Conservation (phyloP, 164 flowering plant species). For the Nymphaea colorata region DNA sequence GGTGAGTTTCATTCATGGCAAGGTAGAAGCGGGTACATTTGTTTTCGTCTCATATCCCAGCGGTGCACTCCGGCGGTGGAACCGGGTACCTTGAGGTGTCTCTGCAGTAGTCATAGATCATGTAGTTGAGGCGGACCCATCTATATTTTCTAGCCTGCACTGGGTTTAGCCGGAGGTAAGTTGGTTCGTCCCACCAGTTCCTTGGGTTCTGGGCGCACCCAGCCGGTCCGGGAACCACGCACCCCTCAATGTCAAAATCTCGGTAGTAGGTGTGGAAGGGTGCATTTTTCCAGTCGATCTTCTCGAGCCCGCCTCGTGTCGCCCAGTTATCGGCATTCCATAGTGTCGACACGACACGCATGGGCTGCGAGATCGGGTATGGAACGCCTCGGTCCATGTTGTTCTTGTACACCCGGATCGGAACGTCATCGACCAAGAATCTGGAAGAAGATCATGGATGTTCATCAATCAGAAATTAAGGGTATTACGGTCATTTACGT, state of each 20-base stretch:
- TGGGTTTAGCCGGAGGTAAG: slow-evolving; percentile 7
- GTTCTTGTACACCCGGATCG: slow-evolving; percentile 16
- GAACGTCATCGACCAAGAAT: slow-evolving; percentile 13
- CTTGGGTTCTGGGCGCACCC: slow-evolving; percentile 1
- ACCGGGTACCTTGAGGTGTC: slow-evolving; percentile 10
- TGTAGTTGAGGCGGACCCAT: slow-evolving; percentile 16
- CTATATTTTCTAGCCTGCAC: slow-evolving; percentile 8
- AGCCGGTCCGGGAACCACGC: slow-evolving; percentile 1
- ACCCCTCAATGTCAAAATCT: slow-evolving; percentile 14
- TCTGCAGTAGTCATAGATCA: slow-evolving; percentile 17
- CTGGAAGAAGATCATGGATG: slow-evolving; percentile 1
- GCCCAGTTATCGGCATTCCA: slow-evolving; percentile 18
- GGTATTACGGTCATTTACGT: neutral
- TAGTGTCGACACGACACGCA: slow-evolving; percentile 11
- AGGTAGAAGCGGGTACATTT: too few species aligned
- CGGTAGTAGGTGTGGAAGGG: slow-evolving; percentile 14
- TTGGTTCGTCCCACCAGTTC: slow-evolving; percentile 12
- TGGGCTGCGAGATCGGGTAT: slow-evolving; percentile 11
- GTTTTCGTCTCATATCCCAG: slow-evolving; percentile 6
- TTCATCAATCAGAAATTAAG: too few species aligned
- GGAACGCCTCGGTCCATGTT: slow-evolving; percentile 9
- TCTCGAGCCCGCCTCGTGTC: slow-evolving; percentile 16
- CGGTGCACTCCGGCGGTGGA: slow-evolving; percentile 13
- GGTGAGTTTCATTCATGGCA: too few species aligned
- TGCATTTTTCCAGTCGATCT: slow-evolving; percentile 15